Base-by-base conservation (phyloP, 371 early-diverging fungal species). In the Mucor indicus region DNA sequence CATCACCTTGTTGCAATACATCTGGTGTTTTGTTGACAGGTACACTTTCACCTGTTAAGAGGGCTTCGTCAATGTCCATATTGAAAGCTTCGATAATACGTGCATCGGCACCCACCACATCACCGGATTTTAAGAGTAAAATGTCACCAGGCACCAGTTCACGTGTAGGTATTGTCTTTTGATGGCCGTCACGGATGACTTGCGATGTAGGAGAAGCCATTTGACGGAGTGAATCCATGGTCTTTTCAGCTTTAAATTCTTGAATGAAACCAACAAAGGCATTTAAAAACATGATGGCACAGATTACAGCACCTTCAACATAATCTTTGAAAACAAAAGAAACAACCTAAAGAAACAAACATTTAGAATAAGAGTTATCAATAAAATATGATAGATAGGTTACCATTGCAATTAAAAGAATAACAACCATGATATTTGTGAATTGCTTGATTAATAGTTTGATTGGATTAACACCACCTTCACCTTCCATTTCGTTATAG, bases 121-220 rank as follows among this genome's bases (percentile, higher is more conserved):
- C 95, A 21, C 95, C 93, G 51, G 85, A 85, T 52, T 93, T 92
- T n/a, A 96, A 67, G 25, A 87, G 74, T 32, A 97, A 68, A 24
- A 96, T 55, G 70, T 97, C 98, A 27, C 96, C 96, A 1, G 90
- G 91, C 9, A 93, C 91, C 8, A 93, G 65, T 19, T 86, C 87
- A 36, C 69, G 69, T n/a, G 92, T 86, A 27, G 89, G 75, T 15
- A 94, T 64, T 4, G 78, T 77, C 19, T 76, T 68, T 52, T 80
- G 75, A 35, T 80, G 79, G 2, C 93, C 92, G 56, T 87, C 81
- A 45, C 96, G 90, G 48, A 96, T 66, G 8, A 93, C 95, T 31
- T 75, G 77, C 31, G 74, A 79, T 21, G 88, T 84, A 15, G 93
- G 93, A 8, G 93, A 92, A n/a, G 86, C 78, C 72, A 93, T 81